A percentile compares a stretch with the other conserved stretches of the same genome.
Conservation (phyloP, 805 yeast species). For the Candida dajiaensis region DNA sequence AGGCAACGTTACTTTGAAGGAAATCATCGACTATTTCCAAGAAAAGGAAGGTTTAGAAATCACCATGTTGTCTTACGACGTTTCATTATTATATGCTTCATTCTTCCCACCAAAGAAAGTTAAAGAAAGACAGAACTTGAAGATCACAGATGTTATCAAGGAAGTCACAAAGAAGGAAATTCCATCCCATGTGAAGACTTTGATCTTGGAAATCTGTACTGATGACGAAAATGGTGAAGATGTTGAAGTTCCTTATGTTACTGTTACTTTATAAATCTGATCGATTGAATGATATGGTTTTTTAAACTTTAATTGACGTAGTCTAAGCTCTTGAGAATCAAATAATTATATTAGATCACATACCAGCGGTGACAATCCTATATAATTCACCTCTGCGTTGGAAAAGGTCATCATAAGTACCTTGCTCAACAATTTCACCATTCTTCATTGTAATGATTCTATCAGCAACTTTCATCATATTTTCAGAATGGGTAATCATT, state of each 20-base stretch:
- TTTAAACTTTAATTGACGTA: too few species aligned
- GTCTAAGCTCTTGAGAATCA: neutral
- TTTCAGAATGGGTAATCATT: constrained; percentile 69
- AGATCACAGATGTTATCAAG: constrained; percentile 71
- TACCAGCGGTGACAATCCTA: constrained; percentile 25
- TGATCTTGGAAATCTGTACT: constrained; percentile 86
- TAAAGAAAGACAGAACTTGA: constrained; percentile 65
- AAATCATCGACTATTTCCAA: constrained; percentile 69
- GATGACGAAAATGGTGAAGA: constrained; percentile 93
- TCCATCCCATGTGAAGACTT: constrained; percentile 63
- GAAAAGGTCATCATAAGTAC: constrained; percentile 28
- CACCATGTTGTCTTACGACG: constrained; percentile 89
- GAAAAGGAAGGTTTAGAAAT: constrained; percentile 80
- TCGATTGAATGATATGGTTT: neutral
- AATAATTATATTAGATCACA: neutral
- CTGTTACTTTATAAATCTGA: constrained; percentile 44
- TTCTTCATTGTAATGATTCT: constrained; percentile 40
- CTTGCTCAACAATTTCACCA: constrained; percentile 45
- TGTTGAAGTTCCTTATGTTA: constrained; percentile 87
- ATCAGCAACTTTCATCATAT: constrained; percentile 56
- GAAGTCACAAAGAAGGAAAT: constrained; percentile 81
- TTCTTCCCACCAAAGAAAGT: constrained; percentile 91
- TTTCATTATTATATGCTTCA: constrained; percentile 82
- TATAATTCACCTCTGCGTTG: constrained; percentile 24
- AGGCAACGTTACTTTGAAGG: constrained; percentile 71